Evolutionary conservation across 2,329 filamentous ascomycete genomes (phyloP).

Genomic region (Penicillium rolfsii): DNA sequence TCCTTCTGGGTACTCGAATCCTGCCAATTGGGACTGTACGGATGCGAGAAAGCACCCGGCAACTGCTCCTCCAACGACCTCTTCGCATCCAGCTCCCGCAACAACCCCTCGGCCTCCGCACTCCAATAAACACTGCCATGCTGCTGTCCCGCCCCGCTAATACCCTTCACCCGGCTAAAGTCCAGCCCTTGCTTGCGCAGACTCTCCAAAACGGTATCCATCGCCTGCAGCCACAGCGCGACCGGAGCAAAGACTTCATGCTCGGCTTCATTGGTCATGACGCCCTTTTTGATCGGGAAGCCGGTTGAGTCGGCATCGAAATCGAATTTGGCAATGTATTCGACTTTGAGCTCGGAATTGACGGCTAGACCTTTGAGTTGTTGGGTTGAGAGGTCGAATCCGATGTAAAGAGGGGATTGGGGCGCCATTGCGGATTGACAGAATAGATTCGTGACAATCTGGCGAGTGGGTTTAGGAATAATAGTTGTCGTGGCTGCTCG

Average conservation of each 20-base stretch:
- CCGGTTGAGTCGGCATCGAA: constrained; percentile 83
- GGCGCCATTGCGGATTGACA: constrained; percentile 38
- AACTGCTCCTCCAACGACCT: constrained; percentile 74
- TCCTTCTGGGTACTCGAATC: constrained; percentile 92
- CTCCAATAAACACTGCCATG: constrained; percentile 98
- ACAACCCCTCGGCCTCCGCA: constrained; percentile 64
- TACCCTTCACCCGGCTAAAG: constrained; percentile 73
- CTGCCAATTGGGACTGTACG: constrained; percentile 95
- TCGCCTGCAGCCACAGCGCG: constrained; percentile 89
- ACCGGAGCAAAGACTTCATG: constrained; percentile 92
- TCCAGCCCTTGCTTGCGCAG: constrained; percentile 72
- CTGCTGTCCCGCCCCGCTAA: constrained; percentile 94
- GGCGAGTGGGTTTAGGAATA: neutral
- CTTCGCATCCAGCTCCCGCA: constrained; percentile 63
- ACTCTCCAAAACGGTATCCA: constrained; percentile 79
- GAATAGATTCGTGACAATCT: neutral
- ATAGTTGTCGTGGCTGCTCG: neutral
- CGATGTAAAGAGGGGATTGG: constrained; percentile 73
- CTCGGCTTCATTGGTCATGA: constrained; percentile 77
- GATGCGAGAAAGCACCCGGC: constrained; percentile 73
- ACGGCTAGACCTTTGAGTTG: constrained; percentile 94
- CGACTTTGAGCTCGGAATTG: constrained; percentile 76
- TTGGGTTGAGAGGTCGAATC: constrained; percentile 95
- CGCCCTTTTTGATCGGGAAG: constrained; percentile 85
- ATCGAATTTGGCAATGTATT: constrained; percentile 87